Conservation (phyloP, 306 rosid species). For the Boehmeria nivea region DNA sequence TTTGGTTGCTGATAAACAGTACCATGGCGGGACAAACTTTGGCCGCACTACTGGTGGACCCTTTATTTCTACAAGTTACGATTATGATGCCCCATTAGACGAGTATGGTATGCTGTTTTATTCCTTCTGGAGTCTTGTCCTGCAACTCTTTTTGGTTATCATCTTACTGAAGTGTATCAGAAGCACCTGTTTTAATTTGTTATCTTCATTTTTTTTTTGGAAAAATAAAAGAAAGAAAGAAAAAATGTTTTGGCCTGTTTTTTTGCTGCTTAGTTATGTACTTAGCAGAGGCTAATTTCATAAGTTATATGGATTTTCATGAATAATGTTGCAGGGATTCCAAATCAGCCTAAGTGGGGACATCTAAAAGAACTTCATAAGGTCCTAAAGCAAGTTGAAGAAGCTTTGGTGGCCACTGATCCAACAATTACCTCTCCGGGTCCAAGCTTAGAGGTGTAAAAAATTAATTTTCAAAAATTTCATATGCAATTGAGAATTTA, state of each 20-base stretch:
- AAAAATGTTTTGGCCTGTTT: too few relatives aligned
- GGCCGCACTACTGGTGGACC: constrained; percentile 80
- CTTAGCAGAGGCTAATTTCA: too few relatives aligned
- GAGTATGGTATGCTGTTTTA: constrained; percentile 70
- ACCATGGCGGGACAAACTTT: constrained; percentile 96
- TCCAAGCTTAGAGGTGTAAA: constrained; percentile 63
- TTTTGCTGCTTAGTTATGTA: too few relatives aligned
- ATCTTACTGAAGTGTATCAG: constrained; percentile 1
- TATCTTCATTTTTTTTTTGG: constrained; percentile 4
- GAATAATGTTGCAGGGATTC: constrained; percentile 47
- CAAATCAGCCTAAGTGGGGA: constrained; percentile 96
- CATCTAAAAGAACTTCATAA: constrained; percentile 85
- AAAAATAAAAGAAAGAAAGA: too few relatives aligned
- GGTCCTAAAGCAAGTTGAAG: constrained; percentile 82
- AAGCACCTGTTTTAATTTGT: constrained; percentile 5
- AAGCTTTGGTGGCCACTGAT: constrained; percentile 68
- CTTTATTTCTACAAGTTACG: constrained; percentile 80
- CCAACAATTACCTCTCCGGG: constrained; percentile 67
- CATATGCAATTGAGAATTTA: not conserved
- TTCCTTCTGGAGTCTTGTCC: constrained; percentile 1
- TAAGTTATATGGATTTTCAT: constrained; percentile 13
- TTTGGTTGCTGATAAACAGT: constrained; percentile 44
- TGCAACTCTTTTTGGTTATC: constrained; percentile 6
- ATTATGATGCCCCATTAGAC: constrained; percentile 91
- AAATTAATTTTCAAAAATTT: not conserved